Evolutionary conservation across 2,329 filamentous ascomycete species (phyloP), one percentile per base, ranked within the genome.

Genomic region (Phaeophleospora eucalypticola): DNA sequence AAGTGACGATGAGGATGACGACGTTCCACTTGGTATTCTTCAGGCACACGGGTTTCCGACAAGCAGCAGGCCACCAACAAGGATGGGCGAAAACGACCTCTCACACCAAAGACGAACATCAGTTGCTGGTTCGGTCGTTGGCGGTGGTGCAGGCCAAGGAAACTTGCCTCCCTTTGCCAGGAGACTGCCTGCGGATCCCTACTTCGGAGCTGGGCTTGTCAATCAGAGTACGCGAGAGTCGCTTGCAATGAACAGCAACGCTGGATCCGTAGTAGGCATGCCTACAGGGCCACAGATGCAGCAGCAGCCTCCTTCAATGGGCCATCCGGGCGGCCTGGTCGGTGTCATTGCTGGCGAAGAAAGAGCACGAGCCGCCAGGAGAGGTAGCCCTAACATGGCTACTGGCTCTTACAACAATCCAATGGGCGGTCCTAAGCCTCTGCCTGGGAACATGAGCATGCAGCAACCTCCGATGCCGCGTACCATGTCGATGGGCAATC

Each of bases 331-430:
- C 35, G 89, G 89, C 9, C 75, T 95, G 9, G 85, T 95, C 16
- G 89, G 89, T 8, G 87, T 95, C 7, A 95, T 95, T 68, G 87
- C 87, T 27, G 86, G 75, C 43, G 89, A 95, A 68, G 89, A 95
- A 66, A 79, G 87, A 39, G 84, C 85, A 34, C 79, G 84, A 54
- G 88, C 88, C 21, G 75, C 88, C 74, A 78, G 89, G 58, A 77
- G 89, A 61, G 88, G 87, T 27, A 93, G 85, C 60, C 87, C 88
- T 3, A 86, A 85, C 49, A 67, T 81, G 10, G 52, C 54, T 15
- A 58, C 58, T 40, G 57, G 60, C 17, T 41, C 45, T 2, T 59
- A 56, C 43, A 49, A 41, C 38, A 29, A 29, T 12, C 43, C 43
- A 2, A 37, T 37, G 42, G 42, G 42, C n/a, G 39, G 37, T 18